Conservation (phyloP, 805 yeast species). For the Ogataea nitratoaversa region DNA sequence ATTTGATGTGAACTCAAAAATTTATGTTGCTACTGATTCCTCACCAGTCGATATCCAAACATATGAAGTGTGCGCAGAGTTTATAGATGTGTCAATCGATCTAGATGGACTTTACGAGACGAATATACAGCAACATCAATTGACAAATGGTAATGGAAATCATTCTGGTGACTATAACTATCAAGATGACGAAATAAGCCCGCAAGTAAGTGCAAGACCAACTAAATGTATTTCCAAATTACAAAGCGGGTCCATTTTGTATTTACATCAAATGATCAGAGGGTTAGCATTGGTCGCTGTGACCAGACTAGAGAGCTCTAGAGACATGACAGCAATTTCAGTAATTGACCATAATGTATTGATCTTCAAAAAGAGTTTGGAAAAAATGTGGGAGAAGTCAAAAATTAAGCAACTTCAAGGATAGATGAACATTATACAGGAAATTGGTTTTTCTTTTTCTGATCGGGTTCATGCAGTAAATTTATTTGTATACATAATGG, state of each 20-base stretch:
- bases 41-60: constrained; percentile 94
- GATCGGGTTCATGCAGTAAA: too few species aligned
- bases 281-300: constrained; percentile 90
- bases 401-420: constrained; percentile 16
- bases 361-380: constrained; percentile 70
- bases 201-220: constrained; percentile 17
- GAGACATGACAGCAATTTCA: constrained; percentile 47
- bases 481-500: too few species aligned
- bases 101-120: constrained; percentile 64
- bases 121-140: constrained; percentile 5
- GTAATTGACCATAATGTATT: constrained; percentile 87
- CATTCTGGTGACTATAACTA: neutral
- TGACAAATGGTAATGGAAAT: neutral
- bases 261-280: constrained; percentile 86
- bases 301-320: constrained; percentile 60
- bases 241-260: constrained; percentile 79
- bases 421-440: neutral
- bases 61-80: constrained; percentile 95
- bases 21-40: constrained; percentile 93
- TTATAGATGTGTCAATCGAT: constrained; percentile 91
- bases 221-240: constrained; percentile 63
- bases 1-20: constrained; percentile 88
- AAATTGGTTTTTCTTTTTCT: neutral
- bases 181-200: neutral
- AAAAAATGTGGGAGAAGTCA: constrained; percentile 61